Evolutionary conservation across 805 yeast species (phyloP), one percentile per base, ranked within the genome.

Genomic region (Sungouiella thailandica): DNA sequence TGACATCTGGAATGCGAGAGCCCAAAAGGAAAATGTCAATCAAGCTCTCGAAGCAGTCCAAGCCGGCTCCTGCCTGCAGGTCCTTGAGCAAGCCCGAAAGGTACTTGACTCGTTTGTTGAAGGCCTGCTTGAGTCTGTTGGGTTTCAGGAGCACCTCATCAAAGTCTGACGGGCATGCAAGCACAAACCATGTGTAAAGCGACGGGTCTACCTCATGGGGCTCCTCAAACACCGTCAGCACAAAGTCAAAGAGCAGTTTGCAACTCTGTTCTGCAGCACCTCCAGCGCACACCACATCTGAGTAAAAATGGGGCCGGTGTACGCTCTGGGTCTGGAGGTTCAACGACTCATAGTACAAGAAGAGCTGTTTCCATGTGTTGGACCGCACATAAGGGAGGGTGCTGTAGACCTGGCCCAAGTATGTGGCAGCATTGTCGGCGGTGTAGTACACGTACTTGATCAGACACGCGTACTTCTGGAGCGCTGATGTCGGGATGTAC

Each of bases 71-170:
- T 7, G 45, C 44, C 9, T 46, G 47, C 4, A 62, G 39, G 29
- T 63, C 69, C 15, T 47, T 50, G 2, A 65, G 32, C 7, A 65
- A 44, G 11, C 46, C 42, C 15, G 40, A 37, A 16, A 65, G 42
- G 39, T 55, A 66, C 25, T 54, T 59, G 15, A 60, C 43, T 26
- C 70, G 45, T 40, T 57, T 65, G 39, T 65, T 65, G 47, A 62
- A 60, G 4, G 58, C 53, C 19, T 54, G 40, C 32, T 53, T 60
- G 16, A 58, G 43, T 34, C 56, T 60, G 35, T 55, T 53, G 15
- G 64, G 60, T 26, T 50, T 52, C 27, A 35, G 51, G 1, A 43
- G 25, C n/a, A 55, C 42, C 34, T 62, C 67, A 10, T 39, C 41
- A 36, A 61, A 63, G 34, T 65, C 70, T 13, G 58, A 51, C 4